Conservation (phyloP, 2,329 filamentous ascomycete species). For the Talaromyces sp. region DNA sequence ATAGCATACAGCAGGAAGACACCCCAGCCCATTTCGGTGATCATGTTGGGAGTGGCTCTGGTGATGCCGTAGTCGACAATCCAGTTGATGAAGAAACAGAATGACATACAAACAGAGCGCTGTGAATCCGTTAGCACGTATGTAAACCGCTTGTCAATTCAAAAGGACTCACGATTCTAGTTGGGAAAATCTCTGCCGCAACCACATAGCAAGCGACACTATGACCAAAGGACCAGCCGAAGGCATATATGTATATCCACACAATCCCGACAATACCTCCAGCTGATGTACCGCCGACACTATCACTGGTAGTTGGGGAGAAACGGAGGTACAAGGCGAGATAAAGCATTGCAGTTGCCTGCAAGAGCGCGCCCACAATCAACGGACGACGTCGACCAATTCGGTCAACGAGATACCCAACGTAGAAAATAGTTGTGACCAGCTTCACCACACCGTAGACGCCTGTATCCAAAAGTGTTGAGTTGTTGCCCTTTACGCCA, state of each 20-base stretch:
- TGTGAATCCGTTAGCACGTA: background rate
- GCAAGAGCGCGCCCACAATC: slow-evolving; percentile 24
- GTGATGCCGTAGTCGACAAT: slow-evolving; percentile 27
- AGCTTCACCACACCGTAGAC: slow-evolving; percentile 31
- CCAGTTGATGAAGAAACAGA: slow-evolving; percentile 25
- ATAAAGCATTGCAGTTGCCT: slow-evolving; percentile 27
- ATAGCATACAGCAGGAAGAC: slow-evolving; percentile 31
- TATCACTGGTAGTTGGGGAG: slow-evolving; percentile 21
- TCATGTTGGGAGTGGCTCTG: slow-evolving; percentile 27
- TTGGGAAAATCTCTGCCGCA: slow-evolving; percentile 24
- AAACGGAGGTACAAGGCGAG: slow-evolving; percentile 32
- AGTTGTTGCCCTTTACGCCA: slow-evolving; percentile 26
- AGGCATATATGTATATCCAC: slow-evolving; percentile 26
- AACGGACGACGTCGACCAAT: slow-evolving; percentile 26
- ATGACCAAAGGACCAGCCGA: slow-evolving; percentile 26
- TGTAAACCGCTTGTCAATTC: background rate
- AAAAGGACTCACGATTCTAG: slow-evolving; percentile 14
- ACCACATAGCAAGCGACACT: slow-evolving; percentile 24
- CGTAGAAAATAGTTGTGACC: slow-evolving; percentile 26
- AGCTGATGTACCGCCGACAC: slow-evolving; percentile 27
- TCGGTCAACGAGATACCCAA: slow-evolving; percentile 26
- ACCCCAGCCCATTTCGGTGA: slow-evolving; percentile 31
- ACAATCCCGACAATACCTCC: slow-evolving; percentile 39
- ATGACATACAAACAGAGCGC: slow-evolving; percentile 24
- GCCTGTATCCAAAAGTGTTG: slow-evolving; percentile 32